A percentile compares a stretch with the other conserved stretches of the same genome.
These are phyloP conservation scores for Sarocladiaceae sp. DNA, from an alignment of 2,329 filamentous ascomycete genomes.

Conservation along the genomic window DNA sequence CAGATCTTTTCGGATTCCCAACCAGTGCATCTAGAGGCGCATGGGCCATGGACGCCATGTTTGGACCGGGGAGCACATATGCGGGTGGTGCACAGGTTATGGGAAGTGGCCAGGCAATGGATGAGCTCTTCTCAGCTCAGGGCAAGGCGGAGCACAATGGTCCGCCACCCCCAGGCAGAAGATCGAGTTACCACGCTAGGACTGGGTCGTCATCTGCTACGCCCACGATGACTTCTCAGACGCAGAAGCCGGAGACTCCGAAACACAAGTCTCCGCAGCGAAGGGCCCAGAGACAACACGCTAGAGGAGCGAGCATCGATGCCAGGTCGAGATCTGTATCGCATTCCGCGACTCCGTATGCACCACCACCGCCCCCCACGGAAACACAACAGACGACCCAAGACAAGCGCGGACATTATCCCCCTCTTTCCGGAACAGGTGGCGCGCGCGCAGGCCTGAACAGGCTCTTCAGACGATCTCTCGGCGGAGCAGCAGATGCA, in stretches of 20 bases:
- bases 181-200: constrained; percentile 49
- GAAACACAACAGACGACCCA: constrained; percentile 17
- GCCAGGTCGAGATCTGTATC: constrained; percentile 19
- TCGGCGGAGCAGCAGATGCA: constrained; percentile 27
- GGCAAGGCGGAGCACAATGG: constrained; percentile 12
- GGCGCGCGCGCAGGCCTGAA: constrained; percentile 42
- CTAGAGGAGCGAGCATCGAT: constrained; percentile 26
- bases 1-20: constrained; percentile 53
- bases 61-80: constrained; percentile 27
- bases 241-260: constrained; percentile 11
- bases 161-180: constrained; percentile 43
- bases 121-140: constrained; percentile 33
- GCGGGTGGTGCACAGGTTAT: constrained; percentile 19
- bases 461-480: constrained; percentile 46
- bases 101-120: constrained; percentile 35
- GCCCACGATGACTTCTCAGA: constrained; percentile 17
- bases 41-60: constrained; percentile 47
- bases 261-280: constrained; percentile 22
- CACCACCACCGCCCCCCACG: constrained; percentile 13
- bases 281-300: constrained; percentile 12
- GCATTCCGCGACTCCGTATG: constrained; percentile 13
- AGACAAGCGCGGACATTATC: constrained; percentile 40
- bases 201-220: constrained; percentile 29
- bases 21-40: constrained; percentile 27
- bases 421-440: constrained; percentile 42